Evolutionary conservation across 1,284 basidiomycete genomes (phyloP), one percentile per base, ranked within the genome.

Genomic region (Boletellus sp.): DNA sequence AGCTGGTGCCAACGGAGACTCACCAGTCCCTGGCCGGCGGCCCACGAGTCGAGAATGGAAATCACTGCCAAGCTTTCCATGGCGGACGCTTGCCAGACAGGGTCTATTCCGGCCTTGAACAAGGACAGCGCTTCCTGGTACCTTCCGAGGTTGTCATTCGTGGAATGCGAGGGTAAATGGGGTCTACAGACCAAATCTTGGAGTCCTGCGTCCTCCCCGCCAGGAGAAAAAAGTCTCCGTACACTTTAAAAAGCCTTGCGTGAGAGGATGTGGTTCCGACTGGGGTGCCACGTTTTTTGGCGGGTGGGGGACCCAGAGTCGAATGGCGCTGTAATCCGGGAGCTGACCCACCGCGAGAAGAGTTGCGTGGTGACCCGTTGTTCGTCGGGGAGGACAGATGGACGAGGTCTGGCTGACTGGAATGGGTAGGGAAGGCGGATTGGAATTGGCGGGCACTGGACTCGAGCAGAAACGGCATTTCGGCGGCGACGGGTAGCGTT

Each of bases 151-250:
- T 41, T 49, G 56, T 60, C 46, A 50, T 56, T 48, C 52, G 45
- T 52, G 67, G 47, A 56, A 58, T 39, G 49, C 25, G 41, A 38
- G 40, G 36, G 42, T 27, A 51, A 49, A 45, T 47, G 36, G 49
- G 17, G 20, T 19, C 27, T 16, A 59, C 78, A 51, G 66, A 91
- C 88, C 87, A 91, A 50, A 86, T 75, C 41, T 77, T 72, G 0
- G 93, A 88, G 63, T 96, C 92, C 41, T 81, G 78, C 35, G 80
- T 79, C 55, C 88, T 75, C 14, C 94, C 94, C 8, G 90, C 79
- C 17, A 96, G 71, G 21, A 95, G 69, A 66, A 89, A 93, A 55
- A 95, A 77, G 65, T 95, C 92, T 0, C 83, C 94, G n/a, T 91
- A 74, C 14, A 94, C 76, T 69, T 94, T 96, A 66, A 83, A 86